A percentile compares a stretch with the other conserved stretches of the same genome.
Evolutionary conservation across 148 eudicot genomes (phyloP).

Genomic region (Talinum fruticosum): DNA sequence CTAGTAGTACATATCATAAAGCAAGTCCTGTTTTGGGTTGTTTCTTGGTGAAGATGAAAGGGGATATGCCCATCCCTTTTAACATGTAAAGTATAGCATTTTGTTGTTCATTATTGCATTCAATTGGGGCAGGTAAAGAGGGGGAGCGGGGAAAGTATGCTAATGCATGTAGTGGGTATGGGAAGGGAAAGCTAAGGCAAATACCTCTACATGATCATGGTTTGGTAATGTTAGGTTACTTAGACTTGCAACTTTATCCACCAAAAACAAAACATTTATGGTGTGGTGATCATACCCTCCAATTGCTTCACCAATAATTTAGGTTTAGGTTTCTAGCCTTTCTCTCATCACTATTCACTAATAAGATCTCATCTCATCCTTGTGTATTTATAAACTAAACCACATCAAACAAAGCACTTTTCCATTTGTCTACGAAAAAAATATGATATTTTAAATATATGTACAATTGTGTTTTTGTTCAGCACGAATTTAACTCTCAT

Average conservation of each 20-base stretch:
- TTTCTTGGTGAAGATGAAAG: not conserved
- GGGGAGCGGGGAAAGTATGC: not conserved
- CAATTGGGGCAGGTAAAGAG: too few species aligned
- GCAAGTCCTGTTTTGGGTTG: too few species aligned
- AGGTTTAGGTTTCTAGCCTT: not conserved
- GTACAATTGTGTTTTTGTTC: too few species aligned
- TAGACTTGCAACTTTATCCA: not conserved
- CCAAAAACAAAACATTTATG: conserved; percentile 7
- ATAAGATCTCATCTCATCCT: conserved; percentile 17
- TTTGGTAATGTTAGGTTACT: conserved; percentile 14
- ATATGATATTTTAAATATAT: too few species aligned
- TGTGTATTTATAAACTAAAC: too few species aligned
- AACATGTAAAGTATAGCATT: too few species aligned
- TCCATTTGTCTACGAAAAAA: too few species aligned
- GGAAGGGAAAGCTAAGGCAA: conserved; percentile 1
- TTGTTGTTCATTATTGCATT: too few species aligned
- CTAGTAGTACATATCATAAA: too few species aligned
- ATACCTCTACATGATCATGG: not conserved
- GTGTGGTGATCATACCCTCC: not conserved
- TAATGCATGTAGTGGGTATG: not conserved
- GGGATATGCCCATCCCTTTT: not conserved
- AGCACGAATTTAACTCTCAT: too few species aligned
- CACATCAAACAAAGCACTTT: too few species aligned
- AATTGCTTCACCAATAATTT: not conserved
- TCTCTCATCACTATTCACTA: conserved; percentile 16